phyloP scores from a whole-genome alignment of 305 asterid genomes.

The Solanum hybrid region DNA sequence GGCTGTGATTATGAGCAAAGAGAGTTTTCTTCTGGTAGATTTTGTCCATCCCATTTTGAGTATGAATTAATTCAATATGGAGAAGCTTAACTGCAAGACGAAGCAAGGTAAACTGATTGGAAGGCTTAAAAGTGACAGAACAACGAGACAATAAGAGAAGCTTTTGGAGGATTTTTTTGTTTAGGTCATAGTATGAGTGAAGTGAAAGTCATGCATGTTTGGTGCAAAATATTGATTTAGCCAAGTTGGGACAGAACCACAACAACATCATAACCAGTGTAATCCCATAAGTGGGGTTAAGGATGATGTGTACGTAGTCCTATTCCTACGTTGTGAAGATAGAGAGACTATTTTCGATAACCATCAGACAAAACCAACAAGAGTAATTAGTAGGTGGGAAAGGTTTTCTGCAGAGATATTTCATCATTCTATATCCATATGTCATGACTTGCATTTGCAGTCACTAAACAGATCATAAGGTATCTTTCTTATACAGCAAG shows the following conservation, averaged over 20 bases:
- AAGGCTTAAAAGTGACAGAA: slow-evolving; percentile 14
- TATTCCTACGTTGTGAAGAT: neutral
- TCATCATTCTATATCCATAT: neutral
- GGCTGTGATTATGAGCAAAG: slow-evolving; percentile 37
- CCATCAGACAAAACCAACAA: neutral
- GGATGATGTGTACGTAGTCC: neutral
- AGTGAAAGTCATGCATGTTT: slow-evolving; percentile 39
- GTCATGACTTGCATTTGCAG: neutral
- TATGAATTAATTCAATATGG: neutral
- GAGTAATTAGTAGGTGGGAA: neutral
- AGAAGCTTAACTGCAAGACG: neutral
- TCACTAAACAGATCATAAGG: neutral
- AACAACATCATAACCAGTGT: neutral
- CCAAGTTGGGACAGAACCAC: neutral
- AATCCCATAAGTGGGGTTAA: neutral
- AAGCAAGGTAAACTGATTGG: neutral
- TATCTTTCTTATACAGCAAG: neutral
- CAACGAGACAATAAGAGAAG: slow-evolving; percentile 9
- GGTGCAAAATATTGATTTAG: neutral
- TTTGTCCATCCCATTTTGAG: slow-evolving; percentile 37
- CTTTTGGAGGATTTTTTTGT: slow-evolving; percentile 3
- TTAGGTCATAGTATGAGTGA: slow-evolving; percentile 45
- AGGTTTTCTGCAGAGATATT: neutral
- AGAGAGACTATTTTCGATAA: neutral
- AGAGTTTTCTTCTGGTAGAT: slow-evolving; percentile 27